phyloP scores from a whole-genome alignment of 2,329 filamentous ascomycete genomes.

The Paraconiothyrium sp. region DNA sequence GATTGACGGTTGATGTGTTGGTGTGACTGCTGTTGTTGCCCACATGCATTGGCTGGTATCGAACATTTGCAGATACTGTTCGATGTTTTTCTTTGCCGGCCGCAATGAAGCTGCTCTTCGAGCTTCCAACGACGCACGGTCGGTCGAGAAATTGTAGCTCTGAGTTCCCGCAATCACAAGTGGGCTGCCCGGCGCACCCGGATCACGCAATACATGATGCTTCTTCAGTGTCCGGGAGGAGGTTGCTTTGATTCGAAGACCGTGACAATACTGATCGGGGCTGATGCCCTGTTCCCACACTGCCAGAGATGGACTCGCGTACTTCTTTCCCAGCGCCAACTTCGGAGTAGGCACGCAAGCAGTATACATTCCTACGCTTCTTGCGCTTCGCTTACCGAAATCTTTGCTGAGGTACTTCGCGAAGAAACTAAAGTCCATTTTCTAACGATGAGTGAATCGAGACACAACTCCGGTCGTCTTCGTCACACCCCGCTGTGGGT shows the following conservation, averaged over 20 bases:
- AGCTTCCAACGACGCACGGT: background rate
- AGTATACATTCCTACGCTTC: background rate
- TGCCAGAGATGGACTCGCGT: background rate
- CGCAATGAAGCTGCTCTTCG: background rate
- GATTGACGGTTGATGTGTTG: background rate
- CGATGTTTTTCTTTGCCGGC: background rate
- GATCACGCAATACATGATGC: no score
- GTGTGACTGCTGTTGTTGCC: background rate
- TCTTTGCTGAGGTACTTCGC: slow-evolving; percentile 7
- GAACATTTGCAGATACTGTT: background rate
- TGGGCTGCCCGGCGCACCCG: background rate
- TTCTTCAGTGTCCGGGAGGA: no score
- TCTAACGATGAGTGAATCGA: background rate
- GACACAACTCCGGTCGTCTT: background rate
- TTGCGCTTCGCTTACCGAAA: slow-evolving; percentile 1
- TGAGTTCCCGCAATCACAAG: background rate
- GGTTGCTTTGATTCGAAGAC: no score
- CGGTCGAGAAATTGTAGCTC: background rate
- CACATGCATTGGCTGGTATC: background rate
- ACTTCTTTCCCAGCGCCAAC: slow-evolving; percentile 4
- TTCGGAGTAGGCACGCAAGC: slow-evolving; percentile 1
- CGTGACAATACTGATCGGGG: background rate
- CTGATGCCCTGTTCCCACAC: background rate
- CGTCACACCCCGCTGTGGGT: background rate
- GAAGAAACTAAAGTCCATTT: background rate